Base-by-base conservation (phyloP, 768 basidiomycete genomes). In the Rhodocollybia butyracea region DNA sequence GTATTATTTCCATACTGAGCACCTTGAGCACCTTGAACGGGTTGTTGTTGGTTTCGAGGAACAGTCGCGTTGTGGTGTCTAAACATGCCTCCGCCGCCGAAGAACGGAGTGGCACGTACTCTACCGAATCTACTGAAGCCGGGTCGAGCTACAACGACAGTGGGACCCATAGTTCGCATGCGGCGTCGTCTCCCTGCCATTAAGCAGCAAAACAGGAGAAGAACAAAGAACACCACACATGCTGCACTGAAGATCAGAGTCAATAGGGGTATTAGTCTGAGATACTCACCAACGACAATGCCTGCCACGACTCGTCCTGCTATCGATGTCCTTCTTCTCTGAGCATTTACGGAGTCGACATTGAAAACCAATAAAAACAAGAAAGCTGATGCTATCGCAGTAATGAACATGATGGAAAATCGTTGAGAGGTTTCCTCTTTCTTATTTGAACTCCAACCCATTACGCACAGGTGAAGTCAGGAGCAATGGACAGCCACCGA, bases 301-400 rank as follows among this genome's bases (percentile, higher is more conserved):
- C 53, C 53, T 19, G 42, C 53, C 21, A 54, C 53, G n/a, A 54
- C 36, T 12, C 43, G 30, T 10, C 53, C 53, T 2, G 27, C 42
- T 7, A 43, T 32, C 31, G 42, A 34, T 3, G 27, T 45, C 11
- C 43, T 27, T 10, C 32, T 29, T 19, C 24, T 31, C 17, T 54
- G 53, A 17, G 53, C 41, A n/a, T 38, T 43, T n/a, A 53, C 51
- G n/a, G 11, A 7, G 29, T 46, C 13, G 3, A 3, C 51, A 24
- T 40, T 17, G 13, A 45, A 10, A 15, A 26, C 39, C 3, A 32
- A 30, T 1, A n/a, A 22, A 11, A 46, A 24, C 29, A 54, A 26
- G 15, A 42, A 5, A 42, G 24, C n/a, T n/a, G 53, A 15, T 40
- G 27, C 2, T 41, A 21, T 12, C 8, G 41, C 2, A 2, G 31